Evolutionary conservation across 805 yeast genomes (phyloP).

Genomic region (Saturnispora zaruensis): DNA sequence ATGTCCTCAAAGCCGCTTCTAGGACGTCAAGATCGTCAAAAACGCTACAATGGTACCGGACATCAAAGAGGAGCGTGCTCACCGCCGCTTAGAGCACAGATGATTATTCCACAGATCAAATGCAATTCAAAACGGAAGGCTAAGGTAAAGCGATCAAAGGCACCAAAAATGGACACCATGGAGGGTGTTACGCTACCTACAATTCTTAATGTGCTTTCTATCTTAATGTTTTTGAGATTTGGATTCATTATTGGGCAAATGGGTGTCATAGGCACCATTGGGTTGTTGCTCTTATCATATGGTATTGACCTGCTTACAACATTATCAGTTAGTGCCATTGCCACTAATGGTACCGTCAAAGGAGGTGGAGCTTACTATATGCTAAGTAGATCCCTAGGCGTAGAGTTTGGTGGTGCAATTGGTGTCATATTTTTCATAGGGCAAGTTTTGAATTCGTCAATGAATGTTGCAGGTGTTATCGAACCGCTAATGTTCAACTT

Average conservation of each 20-base stretch:
- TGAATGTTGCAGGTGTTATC: slow-evolving; percentile 91
- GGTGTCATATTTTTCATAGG: slow-evolving; percentile 93
- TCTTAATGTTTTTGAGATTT: slow-evolving; percentile 89
- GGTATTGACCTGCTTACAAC: slow-evolving; percentile 78
- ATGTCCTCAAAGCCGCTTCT: not conserved
- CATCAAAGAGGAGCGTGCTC: not conserved
- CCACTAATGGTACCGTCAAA: slow-evolving; percentile 93
- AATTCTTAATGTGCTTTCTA: slow-evolving; percentile 82
- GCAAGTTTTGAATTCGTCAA: slow-evolving; percentile 82
- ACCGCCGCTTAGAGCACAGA: not conserved
- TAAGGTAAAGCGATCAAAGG: not conserved
- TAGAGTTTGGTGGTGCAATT: slow-evolving; percentile 97
- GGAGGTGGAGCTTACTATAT: slow-evolving; percentile 99
- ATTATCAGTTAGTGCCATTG: slow-evolving; percentile 85
- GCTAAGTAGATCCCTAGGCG: slow-evolving; percentile 92
- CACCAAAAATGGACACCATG: slow-evolving; percentile 61
- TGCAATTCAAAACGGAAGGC: not conserved
- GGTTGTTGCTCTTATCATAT: slow-evolving; percentile 64
- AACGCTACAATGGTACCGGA: not conserved
- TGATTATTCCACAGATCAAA: not conserved
- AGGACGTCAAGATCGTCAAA: not conserved
- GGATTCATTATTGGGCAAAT: slow-evolving; percentile 94
- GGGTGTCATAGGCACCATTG: slow-evolving; percentile 74
- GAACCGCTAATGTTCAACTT: slow-evolving; percentile 84
- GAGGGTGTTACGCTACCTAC: slow-evolving; percentile 94